Conservation (phyloP, 257 asterid species). For the Gentiana dahurica region DNA sequence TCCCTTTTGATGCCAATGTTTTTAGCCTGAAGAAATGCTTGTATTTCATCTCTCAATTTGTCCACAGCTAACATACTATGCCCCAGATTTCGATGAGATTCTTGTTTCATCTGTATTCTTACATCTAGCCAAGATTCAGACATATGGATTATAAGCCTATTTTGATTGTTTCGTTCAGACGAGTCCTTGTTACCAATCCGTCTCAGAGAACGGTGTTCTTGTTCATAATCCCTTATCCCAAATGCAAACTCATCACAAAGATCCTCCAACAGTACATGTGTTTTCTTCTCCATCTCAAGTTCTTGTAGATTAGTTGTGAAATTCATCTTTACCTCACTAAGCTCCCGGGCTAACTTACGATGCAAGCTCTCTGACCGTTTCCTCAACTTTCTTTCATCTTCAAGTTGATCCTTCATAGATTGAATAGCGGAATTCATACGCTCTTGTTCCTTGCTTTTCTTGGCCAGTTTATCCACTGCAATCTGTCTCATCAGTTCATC, state of each 20-base stretch:
- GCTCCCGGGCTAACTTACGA: constrained; percentile 64
- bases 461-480: constrained; percentile 44
- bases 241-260: constrained; percentile 89
- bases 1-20: constrained; percentile 11
- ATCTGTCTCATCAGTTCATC: constrained; percentile 70
- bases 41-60: constrained; percentile 64
- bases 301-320: constrained; percentile 38
- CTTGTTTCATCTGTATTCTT: constrained; percentile 59
- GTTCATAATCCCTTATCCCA: constrained; percentile 72
- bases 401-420: constrained; percentile 68
- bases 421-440: constrained; percentile 49
- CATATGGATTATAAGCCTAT: constrained; percentile 59
- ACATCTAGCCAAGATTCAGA: constrained; percentile 95
- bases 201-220: constrained; percentile 51
- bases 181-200: constrained; percentile 47
- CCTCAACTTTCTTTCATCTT: constrained; percentile 77
- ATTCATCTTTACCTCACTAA: constrained; percentile 51
- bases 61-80: constrained; percentile 29
- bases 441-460: constrained; percentile 71
- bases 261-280: constrained; percentile 46
- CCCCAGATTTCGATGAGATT: constrained; percentile 20
- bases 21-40: constrained; percentile 52
- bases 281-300: constrained; percentile 43
- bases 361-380: constrained; percentile 76
- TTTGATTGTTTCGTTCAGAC: constrained; percentile 33